Conservation (phyloP, 164 flowering plant genomes). For the Vitis labrusca region DNA sequence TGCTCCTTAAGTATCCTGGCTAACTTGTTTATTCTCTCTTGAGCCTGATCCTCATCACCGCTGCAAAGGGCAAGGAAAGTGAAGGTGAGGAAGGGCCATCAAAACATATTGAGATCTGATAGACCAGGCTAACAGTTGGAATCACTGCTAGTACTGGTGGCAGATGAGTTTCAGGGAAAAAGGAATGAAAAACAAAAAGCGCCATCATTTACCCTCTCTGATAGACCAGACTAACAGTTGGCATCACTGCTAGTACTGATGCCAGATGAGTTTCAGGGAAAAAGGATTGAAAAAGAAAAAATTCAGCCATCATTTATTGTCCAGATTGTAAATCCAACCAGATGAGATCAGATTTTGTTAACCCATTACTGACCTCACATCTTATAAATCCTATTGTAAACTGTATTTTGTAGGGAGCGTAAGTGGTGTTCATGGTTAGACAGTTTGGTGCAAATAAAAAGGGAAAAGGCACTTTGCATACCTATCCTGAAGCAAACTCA, state of each 20-base stretch:
- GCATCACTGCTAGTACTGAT: too few relatives aligned
- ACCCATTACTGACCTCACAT: neutral
- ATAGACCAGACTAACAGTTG: too few relatives aligned
- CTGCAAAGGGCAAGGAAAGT: constrained; percentile 39
- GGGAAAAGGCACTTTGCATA: constrained; percentile 17
- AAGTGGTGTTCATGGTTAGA: neutral
- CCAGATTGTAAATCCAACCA: neutral
- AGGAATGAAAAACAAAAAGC: too few relatives aligned
- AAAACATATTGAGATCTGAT: neutral
- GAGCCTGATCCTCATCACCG: constrained; percentile 99
- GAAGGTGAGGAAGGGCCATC: neutral
- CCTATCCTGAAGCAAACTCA: constrained; percentile 99
- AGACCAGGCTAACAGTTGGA: neutral
- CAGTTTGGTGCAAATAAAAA: neutral
- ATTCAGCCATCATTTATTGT: neutral
- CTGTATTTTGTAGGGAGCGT: neutral
- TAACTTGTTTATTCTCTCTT: constrained; percentile 89
- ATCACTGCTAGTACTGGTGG: neutral
- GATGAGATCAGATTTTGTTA: too few relatives aligned
- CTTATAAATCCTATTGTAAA: neutral
- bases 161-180: neutral
- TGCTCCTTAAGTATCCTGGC: constrained; percentile 90
- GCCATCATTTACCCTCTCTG: too few relatives aligned
- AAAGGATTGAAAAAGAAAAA: neutral
- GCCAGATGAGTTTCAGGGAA: too few relatives aligned